Base-by-base conservation (phyloP, 2,329 filamentous ascomycete species). In the Septoria petroselini region DNA sequence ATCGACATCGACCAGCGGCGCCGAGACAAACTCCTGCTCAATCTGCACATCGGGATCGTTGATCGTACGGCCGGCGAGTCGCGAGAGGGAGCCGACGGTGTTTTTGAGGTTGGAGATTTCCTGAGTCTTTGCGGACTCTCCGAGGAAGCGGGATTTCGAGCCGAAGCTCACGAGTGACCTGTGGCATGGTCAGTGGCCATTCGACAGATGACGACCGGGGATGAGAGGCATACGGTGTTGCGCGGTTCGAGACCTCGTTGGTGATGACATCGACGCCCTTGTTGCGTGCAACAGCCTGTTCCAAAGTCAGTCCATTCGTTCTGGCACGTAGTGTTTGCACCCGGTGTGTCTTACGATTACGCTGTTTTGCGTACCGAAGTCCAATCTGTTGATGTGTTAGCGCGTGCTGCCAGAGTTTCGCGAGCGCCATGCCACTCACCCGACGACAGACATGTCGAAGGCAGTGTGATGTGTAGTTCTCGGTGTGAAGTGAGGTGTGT, bases 71-170 rank as follows among this genome's bases (percentile, higher is more conserved):
- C 93, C 93, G 67, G 86, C 86, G 63, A 98, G 84, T 67, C 93
- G 88, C 78, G 95, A 95, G 66, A 98, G 81, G 61, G 83, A 91
- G 71, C 83, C 79, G 75, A 98, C 88, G 62, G 93, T 98, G 81
- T 98, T 98, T 80, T 97, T 98, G 68, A 97, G 83, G 80, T 98
- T 98, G 68, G 91, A 95, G 70, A 95, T 94, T 76, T 98, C 93
- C 76, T 96, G 91, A 62, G 91, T 97, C 83, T 97, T 97, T 62
- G 93, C 93, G 50, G 88, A 74, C 77, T 98, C 93, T 61, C 93
- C 93, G 60, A 98, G 81, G 71, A 94, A 95, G 77, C 93, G 87
- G 72, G 82, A 84, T 77, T 95, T 95, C 70, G 89, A 86, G 53
- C 90, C 89, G 73, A 98, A 98, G 66, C 89, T 91, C 65, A 98